phyloP scores from a whole-genome alignment of 352 stramenopile species.

The Thalassiosira mediterranea region DNA sequence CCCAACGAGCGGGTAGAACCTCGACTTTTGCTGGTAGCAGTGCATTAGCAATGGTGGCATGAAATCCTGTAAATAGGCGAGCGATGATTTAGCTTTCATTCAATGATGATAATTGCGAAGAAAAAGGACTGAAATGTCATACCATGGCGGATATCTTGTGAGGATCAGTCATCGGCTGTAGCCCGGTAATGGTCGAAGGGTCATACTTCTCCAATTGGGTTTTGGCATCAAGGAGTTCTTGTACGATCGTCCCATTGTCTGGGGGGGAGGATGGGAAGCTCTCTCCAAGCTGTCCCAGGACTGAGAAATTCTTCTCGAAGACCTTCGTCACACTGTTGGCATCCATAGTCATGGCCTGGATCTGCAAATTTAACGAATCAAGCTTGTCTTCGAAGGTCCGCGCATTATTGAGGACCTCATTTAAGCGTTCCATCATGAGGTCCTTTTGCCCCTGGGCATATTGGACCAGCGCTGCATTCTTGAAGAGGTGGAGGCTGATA shows the following conservation, averaged over 20 bases:
- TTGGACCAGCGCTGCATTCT: slow-evolving; percentile 15
- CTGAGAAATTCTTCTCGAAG: not conserved
- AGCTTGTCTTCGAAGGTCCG: slow-evolving; percentile 19
- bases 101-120: not conserved
- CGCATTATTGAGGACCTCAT: slow-evolving; percentile 18
- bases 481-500: slow-evolving; percentile 26
- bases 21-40: slow-evolving; percentile 4
- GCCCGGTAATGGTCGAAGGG: not conserved
- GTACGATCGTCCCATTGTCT: not conserved
- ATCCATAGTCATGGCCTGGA: slow-evolving; percentile 7
- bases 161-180: not conserved
- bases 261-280: not conserved
- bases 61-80: not conserved
- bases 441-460: slow-evolving; percentile 16
- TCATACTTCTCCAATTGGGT: not conserved
- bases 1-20: not conserved
- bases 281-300: slow-evolving; percentile 6
- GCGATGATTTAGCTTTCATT: too few relatives aligned
- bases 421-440: slow-evolving; percentile 11
- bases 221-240: not conserved
- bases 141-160: not conserved
- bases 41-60: not conserved
- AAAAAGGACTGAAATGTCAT: not conserved
- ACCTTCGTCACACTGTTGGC: not conserved
- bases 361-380: not conserved